Evolutionary conservation across 2,329 filamentous ascomycete species (phyloP).

Genomic region (Fusarium sp.): DNA sequence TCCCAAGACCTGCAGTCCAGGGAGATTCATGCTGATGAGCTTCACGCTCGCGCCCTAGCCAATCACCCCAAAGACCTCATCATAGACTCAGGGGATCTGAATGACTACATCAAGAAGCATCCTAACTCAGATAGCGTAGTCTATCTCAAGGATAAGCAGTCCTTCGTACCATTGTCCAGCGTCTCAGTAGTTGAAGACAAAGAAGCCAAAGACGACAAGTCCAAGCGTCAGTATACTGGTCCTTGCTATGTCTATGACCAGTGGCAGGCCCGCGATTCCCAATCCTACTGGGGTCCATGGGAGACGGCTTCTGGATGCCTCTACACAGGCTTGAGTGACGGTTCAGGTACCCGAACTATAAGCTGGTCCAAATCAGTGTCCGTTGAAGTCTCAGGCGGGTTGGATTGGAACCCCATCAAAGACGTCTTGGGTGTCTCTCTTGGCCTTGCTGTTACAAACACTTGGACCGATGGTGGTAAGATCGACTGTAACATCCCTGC

Average conservation of each 20-base stretch:
- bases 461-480: not conserved
- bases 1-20: not conserved
- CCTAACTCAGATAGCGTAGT: not conserved
- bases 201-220: not conserved
- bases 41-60: accelerated
- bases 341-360: not conserved
- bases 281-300: not conserved
- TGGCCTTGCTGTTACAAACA: not conserved
- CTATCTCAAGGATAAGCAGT: not conserved
- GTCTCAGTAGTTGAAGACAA: not conserved
- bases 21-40: not conserved
- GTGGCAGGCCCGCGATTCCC: not conserved
- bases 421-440: not conserved
- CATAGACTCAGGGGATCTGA: not conserved
- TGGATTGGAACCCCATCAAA: not conserved
- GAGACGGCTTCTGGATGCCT: not conserved
- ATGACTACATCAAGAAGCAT: not conserved
- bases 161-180: not conserved
- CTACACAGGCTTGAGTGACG: not conserved
- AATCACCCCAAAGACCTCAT: not conserved
- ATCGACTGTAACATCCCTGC: not conserved
- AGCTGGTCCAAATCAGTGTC: not conserved
- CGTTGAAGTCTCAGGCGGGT: not conserved
- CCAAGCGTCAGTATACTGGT: not conserved
- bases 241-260: not conserved